Conservation (phyloP, 176 grass and related monocot genomes). For the Aegilops speltoides region DNA sequence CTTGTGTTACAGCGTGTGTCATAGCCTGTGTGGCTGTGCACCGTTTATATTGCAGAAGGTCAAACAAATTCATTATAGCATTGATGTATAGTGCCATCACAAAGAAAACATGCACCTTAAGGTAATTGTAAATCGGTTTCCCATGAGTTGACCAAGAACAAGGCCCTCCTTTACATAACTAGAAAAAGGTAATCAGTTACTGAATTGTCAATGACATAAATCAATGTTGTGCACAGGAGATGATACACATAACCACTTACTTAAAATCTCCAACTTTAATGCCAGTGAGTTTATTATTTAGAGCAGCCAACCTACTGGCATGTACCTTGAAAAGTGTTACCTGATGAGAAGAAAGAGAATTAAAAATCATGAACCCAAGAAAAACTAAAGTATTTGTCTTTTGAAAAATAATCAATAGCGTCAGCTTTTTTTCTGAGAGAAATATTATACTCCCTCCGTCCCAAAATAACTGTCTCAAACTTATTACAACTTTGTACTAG, state of each 20-base stretch:
- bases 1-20: background rate
- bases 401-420: background rate
- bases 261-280: conserved; percentile 91
- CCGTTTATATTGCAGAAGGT: conserved; percentile 3
- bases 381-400: background rate
- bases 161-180: conserved; percentile 87
- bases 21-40: background rate
- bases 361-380: background rate
- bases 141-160: conserved; percentile 78
- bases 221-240: background rate
- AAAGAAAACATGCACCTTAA: conserved; percentile 59
- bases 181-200: conserved; percentile 19
- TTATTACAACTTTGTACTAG: no score
- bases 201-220: background rate
- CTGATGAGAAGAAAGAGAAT: conserved; percentile 46
- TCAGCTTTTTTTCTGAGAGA: conserved; percentile 1
- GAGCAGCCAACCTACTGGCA: conserved; percentile 69
- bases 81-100: background rate
- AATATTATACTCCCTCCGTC: background rate
- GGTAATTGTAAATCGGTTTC: conserved; percentile 86
- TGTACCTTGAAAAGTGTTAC: conserved; percentile 87
- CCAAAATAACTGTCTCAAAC: no score
- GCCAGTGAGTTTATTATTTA: conserved; percentile 77
- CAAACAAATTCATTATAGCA: background rate
- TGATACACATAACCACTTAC: conserved; percentile 49